phyloP scores from a whole-genome alignment of 495 filamentous ascomycete species.

The Cudoniella acicularis region DNA sequence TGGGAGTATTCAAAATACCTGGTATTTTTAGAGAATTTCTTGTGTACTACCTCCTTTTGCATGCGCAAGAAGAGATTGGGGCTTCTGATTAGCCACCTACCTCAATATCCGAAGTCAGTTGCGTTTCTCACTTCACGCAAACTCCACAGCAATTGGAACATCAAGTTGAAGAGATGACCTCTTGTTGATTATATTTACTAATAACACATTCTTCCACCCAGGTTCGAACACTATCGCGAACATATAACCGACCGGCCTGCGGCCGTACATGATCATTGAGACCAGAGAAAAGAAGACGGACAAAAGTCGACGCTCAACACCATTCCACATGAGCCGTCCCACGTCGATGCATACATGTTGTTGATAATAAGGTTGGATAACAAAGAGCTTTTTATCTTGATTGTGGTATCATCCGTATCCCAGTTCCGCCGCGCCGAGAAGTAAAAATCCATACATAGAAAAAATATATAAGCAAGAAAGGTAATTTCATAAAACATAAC shows the following conservation, averaged over 20 bases:
- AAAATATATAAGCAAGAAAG: slow-evolving; percentile 10
- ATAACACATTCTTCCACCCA: slow-evolving; percentile 3
- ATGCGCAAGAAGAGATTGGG: too few relatives aligned
- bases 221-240: not conserved
- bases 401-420: slow-evolving; percentile 24
- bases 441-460: not conserved
- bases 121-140: too few relatives aligned
- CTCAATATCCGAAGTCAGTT: too few relatives aligned
- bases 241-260: slow-evolving; percentile 21
- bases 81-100: too few relatives aligned
- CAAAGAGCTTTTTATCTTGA: slow-evolving; percentile 19
- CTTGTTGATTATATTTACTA: slow-evolving; percentile 11
- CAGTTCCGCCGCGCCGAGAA: slow-evolving; percentile 5
- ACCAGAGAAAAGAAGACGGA: slow-evolving; percentile 3
- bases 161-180: not conserved
- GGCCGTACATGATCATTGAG: slow-evolving; percentile 10
- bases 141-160: not conserved
- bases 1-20: too few relatives aligned
- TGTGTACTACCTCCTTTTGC: too few relatives aligned
- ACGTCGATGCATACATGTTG: slow-evolving; percentile 13
- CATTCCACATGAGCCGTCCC: not conserved
- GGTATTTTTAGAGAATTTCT: too few relatives aligned
- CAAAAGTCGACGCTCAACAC: slow-evolving; percentile 1
- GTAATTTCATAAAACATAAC: slow-evolving; percentile 19
- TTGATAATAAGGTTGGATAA: slow-evolving; percentile 11